Base-by-base conservation (phyloP, 129 eudicot species). In the Dittrichia graveolens region DNA sequence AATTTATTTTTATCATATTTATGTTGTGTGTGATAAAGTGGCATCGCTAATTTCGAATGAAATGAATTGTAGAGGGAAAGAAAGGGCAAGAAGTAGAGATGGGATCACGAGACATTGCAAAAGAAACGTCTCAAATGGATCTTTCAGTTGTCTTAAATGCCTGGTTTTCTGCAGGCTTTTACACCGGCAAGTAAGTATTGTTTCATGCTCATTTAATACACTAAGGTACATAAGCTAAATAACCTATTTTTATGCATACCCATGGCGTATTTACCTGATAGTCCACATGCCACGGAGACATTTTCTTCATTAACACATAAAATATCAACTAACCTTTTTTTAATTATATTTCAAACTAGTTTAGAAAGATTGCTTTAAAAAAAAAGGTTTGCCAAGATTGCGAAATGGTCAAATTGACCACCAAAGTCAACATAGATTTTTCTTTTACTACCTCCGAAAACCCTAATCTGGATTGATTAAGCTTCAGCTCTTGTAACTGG, bases 81-180 rank as follows among this genome's bases (percentile, higher is more conserved):
- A 62, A 74, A 64, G 76, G 38, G 18, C 66, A 44, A 59, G 59
- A 64, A 72, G 57, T 55, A 14, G 83, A 67, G 74, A 53, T 48
- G 8, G 69, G 73, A 18, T 18, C 37, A 4, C 56, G 16, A 46
- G 62, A 47, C 31, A 19, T 8, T 62, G 54, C 42, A 18, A 73
- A 77, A 77, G 65, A 58, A 60, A 63, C 75, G 40, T 67, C 84
- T 45, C 69, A 69, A 37, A 89, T 96, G 11, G 96, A 87, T 82
- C 88, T 89, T 61, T 78, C 80, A 40, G 91, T 38, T 77, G 92
- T 93, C 1, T 48, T 89, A 43, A 83, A 85, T 74, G 92, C 98
- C 37, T 93, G 98, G 96, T 93, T 89, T 76, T 81, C 89, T 81
- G 96, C 96, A 3, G 98, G 96, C 16, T 82, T 93, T 75, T 82